Evolutionary conservation across 1,139 yeast species (phyloP).

Genomic region (Kazachstania sp.): DNA sequence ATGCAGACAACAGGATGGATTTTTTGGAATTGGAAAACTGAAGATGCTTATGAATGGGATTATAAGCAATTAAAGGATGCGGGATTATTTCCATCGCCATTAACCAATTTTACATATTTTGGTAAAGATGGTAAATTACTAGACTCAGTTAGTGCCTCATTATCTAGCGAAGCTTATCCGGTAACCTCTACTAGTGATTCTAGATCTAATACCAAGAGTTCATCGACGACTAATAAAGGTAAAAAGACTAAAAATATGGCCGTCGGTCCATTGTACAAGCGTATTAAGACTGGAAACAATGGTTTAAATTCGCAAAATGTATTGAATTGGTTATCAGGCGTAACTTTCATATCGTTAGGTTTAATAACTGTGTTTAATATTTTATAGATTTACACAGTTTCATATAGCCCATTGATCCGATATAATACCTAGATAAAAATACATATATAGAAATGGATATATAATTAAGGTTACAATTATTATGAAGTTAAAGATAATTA

Average conservation of each 20-base stretch:
- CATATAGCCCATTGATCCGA: no score
- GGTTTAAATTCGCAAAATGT: no score
- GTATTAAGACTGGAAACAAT: not conserved
- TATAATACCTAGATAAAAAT: no score
- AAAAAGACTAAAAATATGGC: not conserved
- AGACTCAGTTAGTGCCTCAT: slow-evolving; percentile 12
- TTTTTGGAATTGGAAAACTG: slow-evolving; percentile 92
- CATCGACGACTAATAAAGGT: not conserved
- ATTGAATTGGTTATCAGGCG: no score
- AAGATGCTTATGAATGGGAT: slow-evolving; percentile 82
- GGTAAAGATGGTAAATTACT: slow-evolving; percentile 33
- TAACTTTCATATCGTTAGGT: no score
- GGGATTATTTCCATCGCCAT: slow-evolving; percentile 75
- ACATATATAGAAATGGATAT: no score
- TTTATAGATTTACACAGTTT: no score
- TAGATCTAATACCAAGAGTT: not conserved
- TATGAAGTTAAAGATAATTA: no score
- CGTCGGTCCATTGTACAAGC: not conserved
- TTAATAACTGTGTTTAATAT: no score
- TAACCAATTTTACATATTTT: slow-evolving; percentile 54
- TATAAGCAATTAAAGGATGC: slow-evolving; percentile 46
- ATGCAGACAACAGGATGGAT: slow-evolving; percentile 74
- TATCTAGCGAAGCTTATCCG: slow-evolving; percentile 14
- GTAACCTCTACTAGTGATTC: slow-evolving; percentile 3
- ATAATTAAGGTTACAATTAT: no score